A percentile compares a stretch with the other conserved stretches of the same genome.
These are phyloP conservation scores for Trypanosoma melophagium DNA, from an alignment of 208 protist genomes.

Conservation along the genomic window DNA sequence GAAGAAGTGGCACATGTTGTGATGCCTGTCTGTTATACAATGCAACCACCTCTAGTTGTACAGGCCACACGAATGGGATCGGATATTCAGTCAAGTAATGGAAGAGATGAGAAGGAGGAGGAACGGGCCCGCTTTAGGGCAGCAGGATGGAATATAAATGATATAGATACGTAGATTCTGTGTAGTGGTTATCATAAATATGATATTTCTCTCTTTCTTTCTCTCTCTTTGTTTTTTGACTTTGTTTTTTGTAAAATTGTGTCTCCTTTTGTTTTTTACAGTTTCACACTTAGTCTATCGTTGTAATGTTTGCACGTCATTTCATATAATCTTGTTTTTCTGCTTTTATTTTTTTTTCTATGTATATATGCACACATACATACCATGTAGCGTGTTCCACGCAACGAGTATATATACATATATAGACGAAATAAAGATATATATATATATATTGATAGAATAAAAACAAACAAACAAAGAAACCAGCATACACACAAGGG, in stretches of 20 bases:
- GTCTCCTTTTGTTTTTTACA: too few relatives aligned
- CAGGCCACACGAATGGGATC: constrained; percentile 66
- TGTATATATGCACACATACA: neutral
- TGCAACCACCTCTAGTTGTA: constrained; percentile 74
- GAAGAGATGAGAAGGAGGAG: constrained; percentile 27
- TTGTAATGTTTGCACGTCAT: too few relatives aligned
- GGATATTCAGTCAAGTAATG: constrained; percentile 61
- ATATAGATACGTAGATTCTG: neutral
- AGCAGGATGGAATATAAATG: constrained; percentile 32
- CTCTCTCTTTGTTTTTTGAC: neutral
- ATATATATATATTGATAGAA: too few relatives aligned
- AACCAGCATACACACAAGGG: too few relatives aligned
- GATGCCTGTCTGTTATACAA: constrained; percentile 70
- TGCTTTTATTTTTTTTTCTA: neutral
- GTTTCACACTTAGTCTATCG: too few relatives aligned
- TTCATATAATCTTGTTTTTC: neutral
- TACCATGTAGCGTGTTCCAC: neutral
- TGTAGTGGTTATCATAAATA: neutral
- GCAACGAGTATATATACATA: neutral
- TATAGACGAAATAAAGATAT: too few relatives aligned
- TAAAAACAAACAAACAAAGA: too few relatives aligned
- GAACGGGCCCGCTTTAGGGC: constrained; percentile 24
- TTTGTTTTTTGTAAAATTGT: too few relatives aligned
- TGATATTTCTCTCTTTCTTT: constrained; percentile 11
- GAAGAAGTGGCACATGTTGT: constrained; percentile 43